Percentiles rank a stretch among this genome's conserved stretches.
Conservation (phyloP, 1,284 basidiomycete genomes). For the Ganoderma leucocontextum region DNA sequence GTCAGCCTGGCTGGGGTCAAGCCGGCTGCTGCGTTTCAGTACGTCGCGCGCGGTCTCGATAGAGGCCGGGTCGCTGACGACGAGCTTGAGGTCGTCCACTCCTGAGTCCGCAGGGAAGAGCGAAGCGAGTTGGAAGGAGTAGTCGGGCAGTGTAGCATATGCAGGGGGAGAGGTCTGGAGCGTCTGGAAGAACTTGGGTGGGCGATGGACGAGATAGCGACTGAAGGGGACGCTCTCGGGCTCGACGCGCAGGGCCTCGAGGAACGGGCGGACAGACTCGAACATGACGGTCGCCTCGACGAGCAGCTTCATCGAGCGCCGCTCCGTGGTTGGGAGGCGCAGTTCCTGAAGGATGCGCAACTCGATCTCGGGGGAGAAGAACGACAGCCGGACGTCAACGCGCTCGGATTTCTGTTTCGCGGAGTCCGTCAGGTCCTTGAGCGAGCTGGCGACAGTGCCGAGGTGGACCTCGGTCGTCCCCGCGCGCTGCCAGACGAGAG, state of each 20-base stretch:
- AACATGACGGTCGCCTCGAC: slow-evolving; percentile 43
- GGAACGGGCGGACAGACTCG: slow-evolving; percentile 42
- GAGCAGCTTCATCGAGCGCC: slow-evolving; percentile 34
- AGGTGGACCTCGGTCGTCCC: slow-evolving; percentile 34
- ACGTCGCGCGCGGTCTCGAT: slow-evolving; percentile 50
- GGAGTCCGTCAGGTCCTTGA: slow-evolving; percentile 39
- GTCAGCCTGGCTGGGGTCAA: slow-evolving; percentile 74
- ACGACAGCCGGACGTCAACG: slow-evolving; percentile 37
- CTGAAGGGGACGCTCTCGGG: slow-evolving; percentile 41
- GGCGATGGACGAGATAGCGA: slow-evolving; percentile 46
- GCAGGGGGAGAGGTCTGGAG: slow-evolving; percentile 34
- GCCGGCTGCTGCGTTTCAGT: slow-evolving; percentile 54
- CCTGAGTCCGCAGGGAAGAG: slow-evolving; percentile 43
- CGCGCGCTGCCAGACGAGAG: slow-evolving; percentile 45
- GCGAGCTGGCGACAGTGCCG: slow-evolving; percentile 36
- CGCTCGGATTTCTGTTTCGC: slow-evolving; percentile 29
- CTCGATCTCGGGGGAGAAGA: slow-evolving; percentile 44
- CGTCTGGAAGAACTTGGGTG: slow-evolving; percentile 21
- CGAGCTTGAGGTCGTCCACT: slow-evolving; percentile 31
- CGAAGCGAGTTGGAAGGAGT: slow-evolving; percentile 39
- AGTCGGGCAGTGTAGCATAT: slow-evolving; percentile 38
- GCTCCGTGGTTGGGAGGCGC: slow-evolving; percentile 39
- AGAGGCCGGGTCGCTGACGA: slow-evolving; percentile 30
- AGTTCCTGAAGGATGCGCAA: slow-evolving; percentile 38
- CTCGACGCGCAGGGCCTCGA: slow-evolving; percentile 42